Evolutionary conservation across 2,329 filamentous ascomycete genomes (phyloP), one percentile per base, ranked within the genome.

Genomic region (Cordyceps pruinosa): DNA sequence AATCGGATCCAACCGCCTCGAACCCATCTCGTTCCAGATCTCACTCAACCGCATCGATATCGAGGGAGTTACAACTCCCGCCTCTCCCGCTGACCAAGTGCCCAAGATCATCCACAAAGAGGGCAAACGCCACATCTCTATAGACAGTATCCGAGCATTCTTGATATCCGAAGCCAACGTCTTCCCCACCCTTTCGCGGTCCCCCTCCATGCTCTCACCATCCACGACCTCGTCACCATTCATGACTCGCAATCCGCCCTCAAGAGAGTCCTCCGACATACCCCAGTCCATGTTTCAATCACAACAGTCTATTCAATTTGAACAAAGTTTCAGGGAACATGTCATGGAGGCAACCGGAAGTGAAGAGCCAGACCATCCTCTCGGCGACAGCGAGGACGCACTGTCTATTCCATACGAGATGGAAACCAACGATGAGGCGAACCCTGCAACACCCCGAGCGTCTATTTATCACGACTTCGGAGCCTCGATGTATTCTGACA

Each of bases 141-240:
- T 89, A n/a, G 78, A 80, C 17, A 81, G 81, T 51, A 80, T 90
- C 32, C 79, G 81, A 23, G 86, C 84, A 15, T 81, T 80, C 61
- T 69, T 89, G 28, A 83, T 89, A 41, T 86, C 85, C 3, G 85
- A 89, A 62, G 82, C 84, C 19, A 84, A 83, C 47, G 78, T 84
- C 39, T 88, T 89, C 58, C 81, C 84, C 4, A 77, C 77, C 10
- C 69, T 87, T 39, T 79, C 80, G 12, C 77, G 77, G 42, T 81
- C 82, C 4, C 79, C 83, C 2, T 81, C 82, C 2, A 72, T 82
- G 62, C 62, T 68, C 21, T 73, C 72, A 28, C 69, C 74, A 4
- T 75, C 73, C 4, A 63, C 71, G 13, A 61, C 69, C 21, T 78
- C 79, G 6, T 86, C 84, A 1, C 84, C 86, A 2, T 70, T 73